Percentiles rank a stretch among this genome's conserved stretches.
phyloP scores from a whole-genome alignment of 257 asterid species.

The Craterostigma plantagineum region DNA sequence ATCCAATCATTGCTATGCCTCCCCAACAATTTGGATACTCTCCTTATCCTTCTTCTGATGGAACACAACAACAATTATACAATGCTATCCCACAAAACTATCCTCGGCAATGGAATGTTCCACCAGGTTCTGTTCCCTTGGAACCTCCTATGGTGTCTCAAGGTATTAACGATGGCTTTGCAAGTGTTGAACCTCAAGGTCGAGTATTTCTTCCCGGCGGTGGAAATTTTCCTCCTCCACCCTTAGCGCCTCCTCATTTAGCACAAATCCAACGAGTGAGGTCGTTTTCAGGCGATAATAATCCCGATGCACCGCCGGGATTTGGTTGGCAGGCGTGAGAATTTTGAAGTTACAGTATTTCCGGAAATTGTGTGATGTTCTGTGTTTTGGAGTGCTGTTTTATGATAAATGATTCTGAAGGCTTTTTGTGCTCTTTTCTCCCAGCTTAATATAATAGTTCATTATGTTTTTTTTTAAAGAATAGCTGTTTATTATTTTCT shows the following conservation, averaged over 20 bases:
- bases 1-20: slow-evolving; percentile 25
- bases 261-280: slow-evolving; percentile 37
- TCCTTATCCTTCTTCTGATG: slow-evolving; percentile 45
- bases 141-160: slow-evolving; percentile 43
- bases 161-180: slow-evolving; percentile 27
- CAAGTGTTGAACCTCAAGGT: too few relatives aligned
- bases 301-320: slow-evolving; percentile 52
- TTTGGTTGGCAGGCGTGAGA: slow-evolving; percentile 49
- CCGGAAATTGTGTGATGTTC: too few relatives aligned
- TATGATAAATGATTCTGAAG: too few relatives aligned
- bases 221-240: slow-evolving; percentile 53
- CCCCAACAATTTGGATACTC: slow-evolving; percentile 59
- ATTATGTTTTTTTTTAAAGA: too few relatives aligned
- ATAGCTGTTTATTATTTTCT: too few relatives aligned
- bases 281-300: slow-evolving; percentile 35
- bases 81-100: slow-evolving; percentile 46
- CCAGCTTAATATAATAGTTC: too few relatives aligned
- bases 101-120: slow-evolving; percentile 64
- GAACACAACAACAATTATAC: slow-evolving; percentile 45
- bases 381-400: too few relatives aligned
- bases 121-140: slow-evolving; percentile 30
- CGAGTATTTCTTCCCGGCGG: slow-evolving; percentile 25
- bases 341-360: slow-evolving; percentile 12
- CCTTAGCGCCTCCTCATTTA: slow-evolving; percentile 28
- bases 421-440: too few relatives aligned